A percentile compares a stretch with the other conserved stretches of the same genome.
Evolutionary conservation across 768 basidiomycete genomes (phyloP).

Genomic region (Leccinum obscurum): DNA sequence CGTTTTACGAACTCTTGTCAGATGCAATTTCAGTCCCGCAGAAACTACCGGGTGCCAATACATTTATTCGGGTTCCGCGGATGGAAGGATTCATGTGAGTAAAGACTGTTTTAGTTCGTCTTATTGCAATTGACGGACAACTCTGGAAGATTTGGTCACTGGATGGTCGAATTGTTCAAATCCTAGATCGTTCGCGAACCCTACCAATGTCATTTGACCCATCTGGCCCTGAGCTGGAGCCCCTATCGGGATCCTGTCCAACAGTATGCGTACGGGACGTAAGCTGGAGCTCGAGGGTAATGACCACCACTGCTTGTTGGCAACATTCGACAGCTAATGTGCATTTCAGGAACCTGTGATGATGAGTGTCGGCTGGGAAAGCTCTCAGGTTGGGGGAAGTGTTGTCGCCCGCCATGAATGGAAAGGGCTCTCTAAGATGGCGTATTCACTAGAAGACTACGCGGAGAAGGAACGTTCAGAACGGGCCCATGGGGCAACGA

Average conservation of each 20-base stretch:
- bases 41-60: slow-evolving; percentile 93
- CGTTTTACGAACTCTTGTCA: slow-evolving; percentile 87
- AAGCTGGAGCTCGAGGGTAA: slow-evolving; percentile 87
- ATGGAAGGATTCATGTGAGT: slow-evolving; percentile 81
- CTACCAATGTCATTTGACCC: slow-evolving; percentile 73
- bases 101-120: slow-evolving; percentile 1
- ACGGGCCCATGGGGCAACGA: slow-evolving; percentile 20
- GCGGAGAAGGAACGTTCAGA: slow-evolving; percentile 54
- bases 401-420: slow-evolving; percentile 92
- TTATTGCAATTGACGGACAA: slow-evolving; percentile 4
- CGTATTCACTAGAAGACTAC: slow-evolving; percentile 69
- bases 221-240: slow-evolving; percentile 54
- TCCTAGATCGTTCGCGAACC: slow-evolving; percentile 77
- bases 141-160: slow-evolving; percentile 83
- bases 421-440: slow-evolving; percentile 84
- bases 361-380: slow-evolving; percentile 91
- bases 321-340: slow-evolving; percentile 6
- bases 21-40: slow-evolving; percentile 93
- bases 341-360: slow-evolving; percentile 72
- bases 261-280: slow-evolving; percentile 84
- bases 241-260: slow-evolving; percentile 28
- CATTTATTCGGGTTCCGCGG: slow-evolving; percentile 90
- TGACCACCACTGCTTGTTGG: not conserved
- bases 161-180: slow-evolving; percentile 82
- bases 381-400: slow-evolving; percentile 55